Evolutionary conservation across 2,329 filamentous ascomycete species (phyloP).

Genomic region (Colletotrichum higginsianum): DNA sequence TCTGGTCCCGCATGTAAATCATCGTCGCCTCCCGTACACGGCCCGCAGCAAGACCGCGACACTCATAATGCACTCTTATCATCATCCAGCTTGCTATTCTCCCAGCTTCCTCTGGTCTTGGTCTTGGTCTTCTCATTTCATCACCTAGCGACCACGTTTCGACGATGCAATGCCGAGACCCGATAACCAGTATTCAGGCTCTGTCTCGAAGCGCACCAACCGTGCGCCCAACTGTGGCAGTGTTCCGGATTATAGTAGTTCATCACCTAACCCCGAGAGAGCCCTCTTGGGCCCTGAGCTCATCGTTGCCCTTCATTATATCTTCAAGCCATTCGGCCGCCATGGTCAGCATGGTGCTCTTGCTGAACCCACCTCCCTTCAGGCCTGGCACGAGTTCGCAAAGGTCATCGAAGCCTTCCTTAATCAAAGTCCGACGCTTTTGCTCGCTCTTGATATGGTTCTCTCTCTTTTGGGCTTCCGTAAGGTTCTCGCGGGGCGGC

Average conservation of each 20-base stretch:
- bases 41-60: slow-evolving; percentile 7
- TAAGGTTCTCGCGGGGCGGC: slow-evolving; percentile 77
- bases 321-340: slow-evolving; percentile 85
- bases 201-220: not conserved
- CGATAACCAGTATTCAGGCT: not conserved
- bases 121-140: not conserved
- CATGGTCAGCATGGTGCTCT: slow-evolving; percentile 83
- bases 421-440: slow-evolving; percentile 86
- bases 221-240: not conserved
- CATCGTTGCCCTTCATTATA: slow-evolving; percentile 77
- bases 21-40: slow-evolving; percentile 24
- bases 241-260: not conserved
- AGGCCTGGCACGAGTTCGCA: slow-evolving; percentile 82
- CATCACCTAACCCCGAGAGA: slow-evolving; percentile 49
- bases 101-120: not conserved
- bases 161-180: slow-evolving; percentile 6
- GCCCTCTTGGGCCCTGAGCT: slow-evolving; percentile 68
- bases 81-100: slow-evolving; percentile 23
- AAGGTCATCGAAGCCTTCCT: slow-evolving; percentile 87
- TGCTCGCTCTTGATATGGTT: slow-evolving; percentile 93
- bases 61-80: slow-evolving; percentile 27
- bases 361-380: slow-evolving; percentile 82
- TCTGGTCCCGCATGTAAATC: slow-evolving; percentile 30
- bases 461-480: slow-evolving; percentile 84
- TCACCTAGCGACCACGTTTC: slow-evolving; percentile 2